Conservation (phyloP, 768 basidiomycete species). For the Termitomyces sp. region DNA sequence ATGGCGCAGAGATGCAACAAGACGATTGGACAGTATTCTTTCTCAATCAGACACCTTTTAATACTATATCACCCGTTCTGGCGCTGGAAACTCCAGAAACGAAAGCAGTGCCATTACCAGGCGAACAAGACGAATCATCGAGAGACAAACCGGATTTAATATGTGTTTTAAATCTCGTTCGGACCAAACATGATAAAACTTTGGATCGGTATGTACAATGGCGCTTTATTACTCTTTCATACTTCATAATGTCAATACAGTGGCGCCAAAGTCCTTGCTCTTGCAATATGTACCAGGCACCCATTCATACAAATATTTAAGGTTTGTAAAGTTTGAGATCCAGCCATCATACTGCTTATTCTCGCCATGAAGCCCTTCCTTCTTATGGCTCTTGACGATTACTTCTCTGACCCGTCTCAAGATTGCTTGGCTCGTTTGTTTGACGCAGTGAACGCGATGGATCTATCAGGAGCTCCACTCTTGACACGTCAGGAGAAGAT, state of each 20-base stretch:
- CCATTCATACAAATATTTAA: slow-evolving; percentile 97
- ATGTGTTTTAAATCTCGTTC: slow-evolving; percentile 86
- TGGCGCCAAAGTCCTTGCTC: slow-evolving; percentile 90
- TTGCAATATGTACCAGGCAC: slow-evolving; percentile 90
- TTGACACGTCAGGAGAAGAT: slow-evolving; percentile 81
- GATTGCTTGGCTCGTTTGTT: slow-evolving; percentile 87
- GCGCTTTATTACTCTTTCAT: not conserved
- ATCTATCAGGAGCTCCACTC: slow-evolving; percentile 70
- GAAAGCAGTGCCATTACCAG: slow-evolving; percentile 28
- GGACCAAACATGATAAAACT: slow-evolving; percentile 86
- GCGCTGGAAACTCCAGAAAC: slow-evolving; percentile 57
- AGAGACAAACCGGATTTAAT: slow-evolving; percentile 50
- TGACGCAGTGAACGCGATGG: slow-evolving; percentile 90
- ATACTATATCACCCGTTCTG: slow-evolving; percentile 79
- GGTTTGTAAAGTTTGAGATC: slow-evolving; percentile 28
- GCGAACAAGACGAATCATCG: slow-evolving; percentile 22
- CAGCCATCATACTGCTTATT: not conserved
- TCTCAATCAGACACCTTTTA: slow-evolving; percentile 89
- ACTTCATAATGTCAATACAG: slow-evolving; percentile 30
- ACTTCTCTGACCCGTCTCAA: slow-evolving; percentile 84
- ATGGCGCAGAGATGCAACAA: slow-evolving; percentile 90
- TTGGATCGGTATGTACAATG: slow-evolving; percentile 55
- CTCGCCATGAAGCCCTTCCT: slow-evolving; percentile 68
- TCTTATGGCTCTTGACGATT: slow-evolving; percentile 91
- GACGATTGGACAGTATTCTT: slow-evolving; percentile 99